These are phyloP conservation scores for Apiotrichum akiyoshidainum DNA, from an alignment of 1,284 basidiomycete species.

Conservation along the genomic window DNA sequence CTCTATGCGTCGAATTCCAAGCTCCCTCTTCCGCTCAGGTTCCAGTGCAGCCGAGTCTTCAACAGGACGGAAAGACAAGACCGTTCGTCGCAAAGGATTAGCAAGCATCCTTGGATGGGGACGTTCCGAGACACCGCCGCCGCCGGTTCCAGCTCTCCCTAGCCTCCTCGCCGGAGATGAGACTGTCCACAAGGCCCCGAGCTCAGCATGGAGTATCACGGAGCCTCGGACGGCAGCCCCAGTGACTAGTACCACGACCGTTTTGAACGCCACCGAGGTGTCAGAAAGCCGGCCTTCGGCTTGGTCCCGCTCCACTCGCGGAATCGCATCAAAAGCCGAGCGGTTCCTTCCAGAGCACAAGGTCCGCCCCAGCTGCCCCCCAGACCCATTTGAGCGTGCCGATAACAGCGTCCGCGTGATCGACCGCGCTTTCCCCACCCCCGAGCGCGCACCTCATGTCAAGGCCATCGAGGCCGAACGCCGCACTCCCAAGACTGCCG, in stretches of 20 bases:
- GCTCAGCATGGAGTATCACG: too few species aligned
- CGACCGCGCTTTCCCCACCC: constrained; percentile 20
- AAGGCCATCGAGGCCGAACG: constrained; percentile 20
- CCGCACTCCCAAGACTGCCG: constrained; percentile 2
- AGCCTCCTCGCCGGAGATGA: background rate
- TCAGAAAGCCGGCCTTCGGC: too few species aligned
- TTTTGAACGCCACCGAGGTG: too few species aligned
- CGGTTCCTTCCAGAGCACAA: constrained; percentile 13
- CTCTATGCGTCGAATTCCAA: constrained; percentile 6
- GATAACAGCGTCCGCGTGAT: constrained; percentile 32
- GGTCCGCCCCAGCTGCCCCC: constrained; percentile 36
- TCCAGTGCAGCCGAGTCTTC: background rate
- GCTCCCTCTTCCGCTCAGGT: constrained; percentile 2
- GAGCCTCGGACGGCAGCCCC: too few species aligned
- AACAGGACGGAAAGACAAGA: constrained; percentile 9
- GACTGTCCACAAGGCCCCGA: too few species aligned
- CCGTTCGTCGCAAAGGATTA: constrained; percentile 32
- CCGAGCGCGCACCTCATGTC: constrained; percentile 15
- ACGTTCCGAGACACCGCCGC: constrained; percentile 11
- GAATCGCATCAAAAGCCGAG: background rate
- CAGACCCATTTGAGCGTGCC: constrained; percentile 36
- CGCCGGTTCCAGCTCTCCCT: constrained; percentile 6
- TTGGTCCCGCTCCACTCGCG: constrained; percentile 12
- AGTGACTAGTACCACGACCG: too few species aligned
- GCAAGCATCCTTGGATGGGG: constrained; percentile 36